Percentiles rank a stretch among this genome's conserved stretches.
phyloP scores from a whole-genome alignment of 2,329 filamentous ascomycete species.

The Lasiodiplodia sp. region DNA sequence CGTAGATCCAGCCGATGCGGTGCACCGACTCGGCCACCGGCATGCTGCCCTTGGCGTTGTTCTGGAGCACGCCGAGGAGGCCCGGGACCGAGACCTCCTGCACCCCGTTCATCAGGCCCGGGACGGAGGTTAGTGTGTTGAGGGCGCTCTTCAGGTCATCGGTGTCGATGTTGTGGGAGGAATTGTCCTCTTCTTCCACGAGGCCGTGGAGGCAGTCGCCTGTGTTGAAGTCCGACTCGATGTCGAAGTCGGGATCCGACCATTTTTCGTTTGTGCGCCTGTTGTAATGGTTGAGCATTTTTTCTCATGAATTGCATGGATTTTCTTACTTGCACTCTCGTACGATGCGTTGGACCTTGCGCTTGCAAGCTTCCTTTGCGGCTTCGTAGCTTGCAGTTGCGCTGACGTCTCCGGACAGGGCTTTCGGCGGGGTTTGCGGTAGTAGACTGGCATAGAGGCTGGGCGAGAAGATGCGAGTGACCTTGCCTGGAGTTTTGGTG shows the following conservation, averaged over 20 bases:
- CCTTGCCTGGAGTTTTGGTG: conserved; percentile 74
- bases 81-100: not conserved
- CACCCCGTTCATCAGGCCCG: not conserved
- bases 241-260: conserved; percentile 84
- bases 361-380: conserved; percentile 71
- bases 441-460: conserved; percentile 70
- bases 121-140: not conserved
- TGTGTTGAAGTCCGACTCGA: conserved; percentile 74
- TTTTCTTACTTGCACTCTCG: conserved; percentile 64
- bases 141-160: not conserved
- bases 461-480: conserved; percentile 73
- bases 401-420: conserved; percentile 66
- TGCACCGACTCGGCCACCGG: not conserved
- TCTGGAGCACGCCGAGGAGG: not conserved
- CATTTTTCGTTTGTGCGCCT: conserved; percentile 83
- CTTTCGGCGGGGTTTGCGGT: conserved; percentile 61
- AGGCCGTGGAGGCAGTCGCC: conserved; percentile 36
- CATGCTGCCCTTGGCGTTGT: not conserved
- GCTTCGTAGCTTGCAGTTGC: conserved; percentile 75
- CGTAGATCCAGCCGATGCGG: conserved; percentile 68
- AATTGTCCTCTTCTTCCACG: not conserved
- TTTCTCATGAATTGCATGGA: not conserved
- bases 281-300: not conserved
- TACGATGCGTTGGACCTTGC: conserved; percentile 65
- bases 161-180: not conserved